Evolutionary conservation across 2,329 filamentous ascomycete genomes (phyloP).

Genomic region (Furcasterigmium sp.): DNA sequence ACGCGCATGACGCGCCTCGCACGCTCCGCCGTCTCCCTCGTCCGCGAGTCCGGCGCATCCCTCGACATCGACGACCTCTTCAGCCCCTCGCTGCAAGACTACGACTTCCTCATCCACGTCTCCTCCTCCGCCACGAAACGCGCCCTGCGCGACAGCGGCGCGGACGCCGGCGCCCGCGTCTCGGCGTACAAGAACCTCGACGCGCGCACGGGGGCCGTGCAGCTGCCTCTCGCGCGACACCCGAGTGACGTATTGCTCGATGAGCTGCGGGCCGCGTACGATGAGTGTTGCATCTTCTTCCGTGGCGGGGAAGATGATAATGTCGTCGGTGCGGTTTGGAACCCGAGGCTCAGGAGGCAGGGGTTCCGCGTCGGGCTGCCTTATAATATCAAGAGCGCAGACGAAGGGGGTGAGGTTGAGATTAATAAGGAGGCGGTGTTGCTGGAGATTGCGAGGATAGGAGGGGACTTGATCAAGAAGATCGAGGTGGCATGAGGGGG

Average conservation of each 20-base stretch:
- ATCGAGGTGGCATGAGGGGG: conserved; percentile 53
- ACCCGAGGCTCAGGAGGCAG: conserved; percentile 47
- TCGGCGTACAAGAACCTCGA: conserved; percentile 78
- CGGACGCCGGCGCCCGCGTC: conserved; percentile 28
- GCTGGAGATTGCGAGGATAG: conserved; percentile 66
- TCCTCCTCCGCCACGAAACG: conserved; percentile 45
- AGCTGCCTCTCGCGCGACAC: conserved; percentile 49
- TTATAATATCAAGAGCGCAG: conserved; percentile 44
- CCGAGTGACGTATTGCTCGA: conserved; percentile 57
- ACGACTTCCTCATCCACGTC: conserved; percentile 79
- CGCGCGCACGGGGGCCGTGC: conserved; percentile 40
- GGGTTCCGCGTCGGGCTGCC: conserved; percentile 66
- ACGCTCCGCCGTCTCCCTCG: conserved; percentile 63
- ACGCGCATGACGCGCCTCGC: conserved; percentile 78
- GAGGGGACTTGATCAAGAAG: conserved; percentile 61
- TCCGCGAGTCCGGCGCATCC: conserved; percentile 45
- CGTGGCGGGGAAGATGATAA: conserved; percentile 53
- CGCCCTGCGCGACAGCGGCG: conserved; percentile 30
- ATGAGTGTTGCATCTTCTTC: conserved; percentile 73
- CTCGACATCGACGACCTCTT: conserved; percentile 63
- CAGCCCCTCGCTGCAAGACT: conserved; percentile 66
- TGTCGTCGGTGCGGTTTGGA: conserved; percentile 55
- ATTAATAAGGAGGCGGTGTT: conserved; percentile 65
- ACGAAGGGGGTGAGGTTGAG: conserved; percentile 44
- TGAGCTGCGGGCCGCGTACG: conserved; percentile 64